Evolutionary conservation across 495 filamentous ascomycete genomes (phyloP), one percentile per base, ranked within the genome.

Genomic region (Trichoderma orchidacearum): DNA sequence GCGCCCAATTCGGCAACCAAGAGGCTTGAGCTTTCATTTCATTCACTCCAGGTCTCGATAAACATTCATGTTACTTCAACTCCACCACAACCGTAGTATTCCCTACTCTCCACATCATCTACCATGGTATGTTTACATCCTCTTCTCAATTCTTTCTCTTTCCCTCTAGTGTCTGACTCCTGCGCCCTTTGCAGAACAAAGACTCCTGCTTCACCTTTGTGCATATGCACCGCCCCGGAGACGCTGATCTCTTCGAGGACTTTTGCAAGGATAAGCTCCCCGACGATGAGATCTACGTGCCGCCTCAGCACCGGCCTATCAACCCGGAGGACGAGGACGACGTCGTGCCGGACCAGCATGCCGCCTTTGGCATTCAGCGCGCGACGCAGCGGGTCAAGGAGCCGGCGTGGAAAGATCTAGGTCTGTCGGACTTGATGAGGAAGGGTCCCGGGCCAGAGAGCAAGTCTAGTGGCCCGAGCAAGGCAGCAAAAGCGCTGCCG

Each of bases 271-370:
- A 84, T 68, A 79, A 77, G 65, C 72, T 85, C 35, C 82, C 82
- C n/a, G 69, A 75, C 55, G 82, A 85, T 63, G 88, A 94, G 55
- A 89, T 98, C 69, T 90, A 90, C 74, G 86, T 98, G 4, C 81
- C 87, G 7, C 85, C 87, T 2, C 87, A 96, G 56, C 82, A 90
- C 69, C 90, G 95, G 68, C 93, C 93, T 1, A 77, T 90, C 51
- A 96, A 96, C 69, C 93, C 93, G 0, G 93, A 97, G 71, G 93
- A 98, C 66, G 93, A 98, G 71, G 93, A 98, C 63, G 93, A 97
- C 60, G 87, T 98, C 3, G 91, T 98, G 11, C 93, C 93, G 0
- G 90, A 97, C 64, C 90, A 96, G 74, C 93, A 98, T 69, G 91
- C 93, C 1, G 93, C 93, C 5, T 98, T 96, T 71, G 93, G 93